Conservation (phyloP, 257 asterid species). For the Knoxia roxburghii region DNA sequence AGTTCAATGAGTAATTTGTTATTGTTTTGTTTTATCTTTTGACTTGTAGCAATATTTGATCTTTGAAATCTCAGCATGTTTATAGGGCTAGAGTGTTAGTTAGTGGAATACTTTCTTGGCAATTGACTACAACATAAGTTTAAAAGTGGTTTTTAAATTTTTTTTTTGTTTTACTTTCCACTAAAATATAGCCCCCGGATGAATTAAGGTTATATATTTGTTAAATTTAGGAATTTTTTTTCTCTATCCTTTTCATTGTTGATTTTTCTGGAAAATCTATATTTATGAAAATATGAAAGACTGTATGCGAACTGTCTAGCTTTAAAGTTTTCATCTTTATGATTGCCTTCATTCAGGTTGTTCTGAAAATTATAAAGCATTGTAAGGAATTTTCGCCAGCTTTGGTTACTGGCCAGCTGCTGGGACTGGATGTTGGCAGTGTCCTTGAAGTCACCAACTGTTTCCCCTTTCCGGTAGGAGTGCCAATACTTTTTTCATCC, state of each 20-base stretch:
- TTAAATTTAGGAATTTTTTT: neutral
- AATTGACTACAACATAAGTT: neutral
- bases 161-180: neutral
- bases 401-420: slow-evolving; percentile 90
- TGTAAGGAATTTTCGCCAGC: slow-evolving; percentile 97
- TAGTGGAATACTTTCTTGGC: neutral
- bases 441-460: slow-evolving; percentile 96
- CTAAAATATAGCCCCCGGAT: no score
- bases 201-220: neutral
- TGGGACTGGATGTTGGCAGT: slow-evolving; percentile 97
- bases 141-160: neutral
- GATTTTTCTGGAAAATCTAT: neutral
- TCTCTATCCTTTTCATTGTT: neutral
- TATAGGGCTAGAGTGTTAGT: neutral
- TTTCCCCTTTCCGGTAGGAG: slow-evolving; percentile 90
- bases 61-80: no score
- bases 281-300: neutral
- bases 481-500: neutral
- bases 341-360: slow-evolving; percentile 44
- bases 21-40: neutral
- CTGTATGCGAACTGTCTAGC: neutral
- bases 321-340: neutral
- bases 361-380: slow-evolving; percentile 88
- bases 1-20: neutral
- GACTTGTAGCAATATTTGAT: neutral